Base-by-base conservation (phyloP, 345 rosid genomes). In the Eucalyptus regnans region DNA sequence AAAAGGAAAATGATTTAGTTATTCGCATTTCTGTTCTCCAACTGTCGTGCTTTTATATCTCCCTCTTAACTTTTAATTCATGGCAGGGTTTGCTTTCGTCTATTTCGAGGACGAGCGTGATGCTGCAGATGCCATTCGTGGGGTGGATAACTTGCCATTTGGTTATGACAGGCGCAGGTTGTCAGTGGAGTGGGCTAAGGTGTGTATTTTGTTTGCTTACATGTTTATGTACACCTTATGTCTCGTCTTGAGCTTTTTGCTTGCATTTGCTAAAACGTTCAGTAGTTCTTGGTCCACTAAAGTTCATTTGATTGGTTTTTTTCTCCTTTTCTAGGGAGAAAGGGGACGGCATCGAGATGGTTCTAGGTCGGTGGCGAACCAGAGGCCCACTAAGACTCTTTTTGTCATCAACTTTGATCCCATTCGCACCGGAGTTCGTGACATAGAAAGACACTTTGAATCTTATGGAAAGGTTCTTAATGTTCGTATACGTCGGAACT, bases 171-270 rank as follows among this genome's bases (percentile, higher is more conserved):
- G 91, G 86, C 96, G 97, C 50, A 92, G 91, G 90, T 90, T 97
- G 83, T 96, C 98, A 0, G 98, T 95, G 80, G 98, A 97, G 92
- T 96, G 98, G 98, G 98, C 99, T 12, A 95, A 94, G 96, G 97
- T 96, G 86, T 52, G 90, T 58, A 85, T 76, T 5, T 88, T 87
- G 29, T 88, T 86, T 31, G 79, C 60, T 87, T 48, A 85, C 60
- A 5, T 3, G 80, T 12, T 56, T 43, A 31, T 49, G 15, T 52
- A 76, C 27, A 41, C 1, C 5, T 41, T 12, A 2, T 76, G 84
- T 41, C 29, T 22, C 17, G 16, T 33, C 87, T 9, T 22, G 87
- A 51, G 91, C 48, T 89, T 79, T 5, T 88, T 86, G 33, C 83
- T 86, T 50, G 71, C 80, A 86, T 49, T 62, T 88, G 15, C 29